Conservation (phyloP, 164 flowering plant species). For the Magnolia changhungtana region DNA sequence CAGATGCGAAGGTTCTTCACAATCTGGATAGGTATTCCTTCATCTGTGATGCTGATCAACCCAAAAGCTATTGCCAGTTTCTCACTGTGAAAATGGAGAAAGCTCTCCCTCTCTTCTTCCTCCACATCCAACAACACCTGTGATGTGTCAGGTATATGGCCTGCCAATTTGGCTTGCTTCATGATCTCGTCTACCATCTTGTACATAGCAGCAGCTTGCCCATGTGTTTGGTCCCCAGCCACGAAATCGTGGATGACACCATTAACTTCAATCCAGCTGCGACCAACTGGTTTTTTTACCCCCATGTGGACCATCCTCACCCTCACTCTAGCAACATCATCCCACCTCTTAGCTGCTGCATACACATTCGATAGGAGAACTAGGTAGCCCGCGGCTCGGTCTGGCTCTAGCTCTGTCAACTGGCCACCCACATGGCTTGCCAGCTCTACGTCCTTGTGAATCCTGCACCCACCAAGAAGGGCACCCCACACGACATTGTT, state of each 20-base stretch:
- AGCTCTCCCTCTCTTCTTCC: constrained; percentile 9
- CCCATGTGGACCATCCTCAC: constrained; percentile 35
- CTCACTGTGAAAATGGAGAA: constrained; percentile 5
- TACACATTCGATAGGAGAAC: constrained; percentile 51
- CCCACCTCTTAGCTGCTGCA: constrained; percentile 43
- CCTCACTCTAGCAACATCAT: constrained; percentile 36
- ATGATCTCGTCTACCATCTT: constrained; percentile 28
- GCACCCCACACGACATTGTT: constrained; percentile 54
- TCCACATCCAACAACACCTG: constrained; percentile 6
- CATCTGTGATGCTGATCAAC: background rate
- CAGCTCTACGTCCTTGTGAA: constrained; percentile 33
- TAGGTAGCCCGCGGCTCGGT: constrained; percentile 41
- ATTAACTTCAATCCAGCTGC: constrained; percentile 47
- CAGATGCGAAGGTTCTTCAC: constrained; percentile 10
- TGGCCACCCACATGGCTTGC: constrained; percentile 29
- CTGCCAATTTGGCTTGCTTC: constrained; percentile 22
- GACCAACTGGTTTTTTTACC: constrained; percentile 42
- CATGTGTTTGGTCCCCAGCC: constrained; percentile 35
- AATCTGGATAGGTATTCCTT: background rate
- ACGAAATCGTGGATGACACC: constrained; percentile 37
- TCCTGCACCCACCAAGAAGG: constrained; percentile 48
- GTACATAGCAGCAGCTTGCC: constrained; percentile 24
- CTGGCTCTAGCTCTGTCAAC: constrained; percentile 38
- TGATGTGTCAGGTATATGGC: constrained; percentile 14
- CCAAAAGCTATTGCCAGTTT: constrained; percentile 12